A percentile compares a stretch with the other conserved stretches of the same genome.
These are phyloP conservation scores for Hygrophoropsis aurantiaca DNA, from an alignment of 768 basidiomycete genomes.

Conservation along the genomic window DNA sequence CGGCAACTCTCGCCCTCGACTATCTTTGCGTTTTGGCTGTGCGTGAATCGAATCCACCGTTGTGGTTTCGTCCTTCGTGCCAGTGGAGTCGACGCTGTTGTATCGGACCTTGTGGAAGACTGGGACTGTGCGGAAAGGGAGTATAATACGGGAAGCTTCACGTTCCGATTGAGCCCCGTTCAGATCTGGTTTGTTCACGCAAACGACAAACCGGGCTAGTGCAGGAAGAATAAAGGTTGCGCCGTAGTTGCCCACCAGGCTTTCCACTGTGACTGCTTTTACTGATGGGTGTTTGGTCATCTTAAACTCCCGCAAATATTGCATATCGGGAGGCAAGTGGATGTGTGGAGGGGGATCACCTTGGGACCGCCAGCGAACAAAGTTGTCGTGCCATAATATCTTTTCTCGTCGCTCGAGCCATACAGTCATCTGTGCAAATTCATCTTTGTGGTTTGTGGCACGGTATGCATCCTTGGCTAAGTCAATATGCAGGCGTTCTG, in stretches of 20 bases:
- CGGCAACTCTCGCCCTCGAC: background rate
- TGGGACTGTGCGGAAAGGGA: too few relatives aligned
- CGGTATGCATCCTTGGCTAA: too few relatives aligned
- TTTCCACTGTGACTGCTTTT: conserved; percentile 21
- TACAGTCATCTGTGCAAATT: too few relatives aligned
- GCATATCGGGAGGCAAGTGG: conserved; percentile 3
- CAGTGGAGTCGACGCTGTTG: conserved; percentile 14
- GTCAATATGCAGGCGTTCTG: too few relatives aligned
- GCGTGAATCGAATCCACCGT: conserved; percentile 33
- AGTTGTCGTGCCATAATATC: conserved; percentile 21
- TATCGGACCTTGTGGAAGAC: conserved; percentile 36
- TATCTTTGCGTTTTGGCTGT: background rate
- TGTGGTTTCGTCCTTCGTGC: background rate
- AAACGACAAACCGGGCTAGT: conserved; percentile 25
- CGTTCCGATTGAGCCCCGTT: conserved; percentile 15
- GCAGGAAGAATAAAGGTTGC: conserved; percentile 24
- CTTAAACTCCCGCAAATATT: conserved; percentile 6
- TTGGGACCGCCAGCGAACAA: conserved; percentile 18
- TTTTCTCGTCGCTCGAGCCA: conserved; percentile 37
- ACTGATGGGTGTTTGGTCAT: conserved; percentile 26
- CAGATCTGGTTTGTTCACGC: conserved; percentile 14
- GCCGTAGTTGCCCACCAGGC: conserved; percentile 23
- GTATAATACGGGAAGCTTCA: conserved; percentile 1
- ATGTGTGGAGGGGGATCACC: too few relatives aligned
- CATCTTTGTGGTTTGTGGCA: too few relatives aligned